A percentile compares a stretch with the other conserved stretches of the same genome.
phyloP scores from a whole-genome alignment of 2,329 filamentous ascomycete genomes.

The Pyrenophora teres region DNA sequence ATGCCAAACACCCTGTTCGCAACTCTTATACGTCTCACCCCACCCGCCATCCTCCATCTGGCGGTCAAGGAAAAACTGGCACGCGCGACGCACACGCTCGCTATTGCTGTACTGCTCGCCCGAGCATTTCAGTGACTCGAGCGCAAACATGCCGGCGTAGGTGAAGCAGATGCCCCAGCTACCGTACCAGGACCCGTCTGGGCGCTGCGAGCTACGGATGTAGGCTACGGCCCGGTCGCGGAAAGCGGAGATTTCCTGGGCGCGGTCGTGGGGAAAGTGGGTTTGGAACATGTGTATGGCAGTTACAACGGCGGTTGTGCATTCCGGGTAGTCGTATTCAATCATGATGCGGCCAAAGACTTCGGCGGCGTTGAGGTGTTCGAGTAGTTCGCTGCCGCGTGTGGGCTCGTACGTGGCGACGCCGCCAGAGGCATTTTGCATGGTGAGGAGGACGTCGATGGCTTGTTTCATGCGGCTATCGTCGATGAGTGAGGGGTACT shows the following conservation, averaged over 20 bases:
- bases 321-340: slow-evolving; percentile 97
- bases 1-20: slow-evolving; percentile 74
- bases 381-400: slow-evolving; percentile 76
- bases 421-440: slow-evolving; percentile 85
- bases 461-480: slow-evolving; percentile 83
- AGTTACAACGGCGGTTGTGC: slow-evolving; percentile 92
- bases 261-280: slow-evolving; percentile 80
- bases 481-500: slow-evolving; percentile 73
- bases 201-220: slow-evolving; percentile 77
- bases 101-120: slow-evolving; percentile 83
- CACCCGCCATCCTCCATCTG: slow-evolving; percentile 91
- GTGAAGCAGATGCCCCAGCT: slow-evolving; percentile 98
- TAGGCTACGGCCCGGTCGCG: slow-evolving; percentile 76
- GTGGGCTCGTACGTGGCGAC: slow-evolving; percentile 89
- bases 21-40: slow-evolving; percentile 92
- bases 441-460: slow-evolving; percentile 85
- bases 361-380: slow-evolving; percentile 91
- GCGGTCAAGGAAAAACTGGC: slow-evolving; percentile 81
- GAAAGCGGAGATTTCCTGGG: slow-evolving; percentile 73
- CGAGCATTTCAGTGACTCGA: slow-evolving; percentile 80
- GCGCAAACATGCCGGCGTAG: slow-evolving; percentile 94
- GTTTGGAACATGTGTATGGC: slow-evolving; percentile 81
- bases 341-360: slow-evolving; percentile 98
- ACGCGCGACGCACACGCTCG: slow-evolving; percentile 71
- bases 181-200: slow-evolving; percentile 95